Evolutionary conservation across 164 flowering plant species (phyloP).

Genomic region (Warburgia ugandensis): DNA sequence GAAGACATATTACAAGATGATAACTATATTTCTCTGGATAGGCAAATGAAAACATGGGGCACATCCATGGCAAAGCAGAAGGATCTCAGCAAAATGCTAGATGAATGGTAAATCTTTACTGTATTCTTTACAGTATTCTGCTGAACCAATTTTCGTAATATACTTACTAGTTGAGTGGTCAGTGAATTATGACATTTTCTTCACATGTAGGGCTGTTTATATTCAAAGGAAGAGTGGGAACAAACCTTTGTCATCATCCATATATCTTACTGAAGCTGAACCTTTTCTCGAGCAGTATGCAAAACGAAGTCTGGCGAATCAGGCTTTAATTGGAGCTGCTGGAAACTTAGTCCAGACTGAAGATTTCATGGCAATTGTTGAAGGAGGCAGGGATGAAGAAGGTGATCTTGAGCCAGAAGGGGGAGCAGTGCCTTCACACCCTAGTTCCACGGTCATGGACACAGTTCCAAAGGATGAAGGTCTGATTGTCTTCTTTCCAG

Average conservation of each 20-base stretch:
- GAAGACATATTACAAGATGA: background rate
- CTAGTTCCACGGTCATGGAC: constrained; percentile 35
- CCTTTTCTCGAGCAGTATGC: constrained; percentile 95
- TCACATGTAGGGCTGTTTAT: constrained; percentile 81
- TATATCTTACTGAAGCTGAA: constrained; percentile 87
- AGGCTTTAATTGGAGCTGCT: constrained; percentile 80
- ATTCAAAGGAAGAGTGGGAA: constrained; percentile 67
- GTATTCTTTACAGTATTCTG: background rate
- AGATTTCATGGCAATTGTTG: constrained; percentile 79
- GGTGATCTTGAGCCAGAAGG: constrained; percentile 62
- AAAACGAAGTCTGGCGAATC: constrained; percentile 69
- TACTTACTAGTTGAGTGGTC: too few species aligned
- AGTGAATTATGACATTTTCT: too few species aligned
- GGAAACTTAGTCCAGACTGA: constrained; percentile 74
- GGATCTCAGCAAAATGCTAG: constrained; percentile 85
- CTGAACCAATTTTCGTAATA: too few species aligned
- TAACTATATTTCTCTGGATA: too few species aligned
- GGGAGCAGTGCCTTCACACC: constrained; percentile 37
- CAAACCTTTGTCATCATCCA: constrained; percentile 62
- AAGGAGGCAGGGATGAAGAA: constrained; percentile 75
- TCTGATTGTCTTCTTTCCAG: constrained; percentile 89
- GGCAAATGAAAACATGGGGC: constrained; percentile 95
- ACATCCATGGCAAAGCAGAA: constrained; percentile 76
- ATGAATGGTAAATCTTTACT: constrained; percentile 67
- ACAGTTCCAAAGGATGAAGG: constrained; percentile 62